These are phyloP conservation scores for Ophiostoma sp. DNA, from an alignment of 2,329 filamentous ascomycete species.

Conservation along the genomic window DNA sequence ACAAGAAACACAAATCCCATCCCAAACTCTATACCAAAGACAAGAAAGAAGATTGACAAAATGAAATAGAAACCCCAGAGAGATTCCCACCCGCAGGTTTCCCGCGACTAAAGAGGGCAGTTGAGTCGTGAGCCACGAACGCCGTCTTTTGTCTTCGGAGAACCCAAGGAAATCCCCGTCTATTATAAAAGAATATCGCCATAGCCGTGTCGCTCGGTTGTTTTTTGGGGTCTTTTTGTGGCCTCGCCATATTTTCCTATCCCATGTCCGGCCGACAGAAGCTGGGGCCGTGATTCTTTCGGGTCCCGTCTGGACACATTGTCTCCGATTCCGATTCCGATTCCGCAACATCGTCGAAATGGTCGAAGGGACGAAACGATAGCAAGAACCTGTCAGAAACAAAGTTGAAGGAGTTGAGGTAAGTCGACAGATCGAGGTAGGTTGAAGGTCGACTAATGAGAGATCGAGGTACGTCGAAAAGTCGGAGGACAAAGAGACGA, in stretches of 20 bases:
- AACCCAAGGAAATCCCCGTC: background rate
- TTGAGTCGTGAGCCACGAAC: background rate
- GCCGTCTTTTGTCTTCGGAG: background rate
- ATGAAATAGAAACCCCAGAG: background rate
- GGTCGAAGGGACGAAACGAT: background rate
- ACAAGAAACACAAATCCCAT: background rate
- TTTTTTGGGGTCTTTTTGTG: background rate
- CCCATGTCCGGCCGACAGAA: background rate
- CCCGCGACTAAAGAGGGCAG: background rate
- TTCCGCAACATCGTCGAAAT: background rate
- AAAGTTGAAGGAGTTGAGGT: background rate
- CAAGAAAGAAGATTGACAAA: background rate
- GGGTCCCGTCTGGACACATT: background rate
- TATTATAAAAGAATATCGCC: constrained; percentile 7
- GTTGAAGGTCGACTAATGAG: no score
- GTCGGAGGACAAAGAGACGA: background rate
- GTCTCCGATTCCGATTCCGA: background rate
- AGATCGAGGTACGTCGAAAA: background rate
- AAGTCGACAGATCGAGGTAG: background rate
- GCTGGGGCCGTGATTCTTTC: background rate
- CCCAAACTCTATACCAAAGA: background rate
- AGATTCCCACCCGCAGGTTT: background rate
- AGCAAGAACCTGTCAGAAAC: background rate
- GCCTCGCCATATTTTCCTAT: background rate
- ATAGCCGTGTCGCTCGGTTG: background rate